Evolutionary conservation across 2,329 filamentous ascomycete genomes (phyloP).

Genomic region (Arthroderma sp.): DNA sequence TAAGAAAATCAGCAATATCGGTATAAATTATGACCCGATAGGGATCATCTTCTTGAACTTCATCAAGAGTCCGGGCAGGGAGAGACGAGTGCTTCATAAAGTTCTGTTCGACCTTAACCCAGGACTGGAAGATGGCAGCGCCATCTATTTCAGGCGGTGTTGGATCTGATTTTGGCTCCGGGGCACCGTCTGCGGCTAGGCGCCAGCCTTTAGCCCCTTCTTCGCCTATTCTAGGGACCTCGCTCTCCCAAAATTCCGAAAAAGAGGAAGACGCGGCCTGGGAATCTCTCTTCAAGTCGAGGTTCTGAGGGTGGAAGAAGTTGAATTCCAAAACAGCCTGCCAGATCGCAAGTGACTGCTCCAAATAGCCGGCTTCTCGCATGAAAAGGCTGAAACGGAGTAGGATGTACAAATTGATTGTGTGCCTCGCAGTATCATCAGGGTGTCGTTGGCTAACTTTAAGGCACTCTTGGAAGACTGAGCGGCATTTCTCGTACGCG

Average conservation of each 20-base stretch:
- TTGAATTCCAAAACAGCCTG: constrained; percentile 66
- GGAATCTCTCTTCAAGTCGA: constrained; percentile 11
- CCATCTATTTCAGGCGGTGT: constrained; percentile 13
- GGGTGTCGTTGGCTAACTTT: constrained; percentile 19
- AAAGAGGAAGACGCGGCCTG: constrained; percentile 34
- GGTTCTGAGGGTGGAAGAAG: constrained; percentile 42
- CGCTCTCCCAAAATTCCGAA: constrained; percentile 74
- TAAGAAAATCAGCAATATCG: constrained; percentile 56
- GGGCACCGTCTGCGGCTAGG: constrained; percentile 10
- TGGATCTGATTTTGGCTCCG: constrained; percentile 25
- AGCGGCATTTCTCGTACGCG: constrained; percentile 52
- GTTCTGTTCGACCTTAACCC: constrained; percentile 42
- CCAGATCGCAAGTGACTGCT: constrained; percentile 68
- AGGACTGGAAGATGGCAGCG: constrained; percentile 29
- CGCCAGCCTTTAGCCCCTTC: constrained; percentile 56
- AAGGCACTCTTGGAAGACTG: constrained; percentile 47
- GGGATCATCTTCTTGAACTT: constrained; percentile 63
- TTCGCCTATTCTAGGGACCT: constrained; percentile 68
- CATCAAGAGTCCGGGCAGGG: constrained; percentile 63
- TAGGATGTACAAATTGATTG: constrained; percentile 54
- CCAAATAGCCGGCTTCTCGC: constrained; percentile 62
- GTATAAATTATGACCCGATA: constrained; percentile 69
- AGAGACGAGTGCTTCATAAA: constrained; percentile 37
- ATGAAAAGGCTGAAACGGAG: constrained; percentile 62
- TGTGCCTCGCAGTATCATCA: constrained; percentile 12